Evolutionary conservation across 2,329 filamentous ascomycete genomes (phyloP), one percentile per base, ranked within the genome.

Genomic region (Polytolypa hystricis): DNA sequence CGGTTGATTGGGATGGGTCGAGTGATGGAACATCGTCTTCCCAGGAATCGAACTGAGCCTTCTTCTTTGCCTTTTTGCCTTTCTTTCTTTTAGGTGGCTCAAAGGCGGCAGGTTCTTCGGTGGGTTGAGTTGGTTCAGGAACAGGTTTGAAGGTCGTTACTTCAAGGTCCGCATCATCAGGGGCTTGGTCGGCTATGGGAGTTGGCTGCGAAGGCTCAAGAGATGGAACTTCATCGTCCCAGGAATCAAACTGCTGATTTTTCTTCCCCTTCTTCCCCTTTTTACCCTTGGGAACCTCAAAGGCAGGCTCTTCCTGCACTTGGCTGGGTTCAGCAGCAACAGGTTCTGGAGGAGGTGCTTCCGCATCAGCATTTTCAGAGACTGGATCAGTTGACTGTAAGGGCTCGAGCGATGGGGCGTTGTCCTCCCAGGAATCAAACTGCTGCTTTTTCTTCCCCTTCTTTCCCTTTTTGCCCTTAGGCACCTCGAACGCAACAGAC

Each of bases 391-490:
- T 12, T 16, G 7, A 17, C 14, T 12, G 30, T 7, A 16, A n/a
- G n/a, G 30, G 5, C 5, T 32, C 30, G n/a, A n/a, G 6, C 12
- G n/a, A n/a, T n/a, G n/a, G n/a, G 30, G n/a, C 25, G 30, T 30
- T 10, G 20, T 41, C 36, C 18, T 35, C 23, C 14, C 15, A 25
- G 18, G 19, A 19, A n/a, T 25, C 21, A 26, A 30, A 41, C 29
- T 49, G 44, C 26, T 54, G 51, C 30, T 51, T 54, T 41, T 53
- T 57, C 42, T 58, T 60, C 18, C 65, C 61, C 40, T 70, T 69
- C 45, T 69, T 70, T 8, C 54, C 62, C 44, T 68, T 71, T 42
- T 62, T 66, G 38, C 51, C 50, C 33, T 62, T 55, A 23, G 55
- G 43, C 5, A 57, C 51, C 44, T 54, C 55, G 10, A 25, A 25